These are phyloP conservation scores for Priceomyces haplophilus DNA, from an alignment of 805 yeast species.

Conservation along the genomic window DNA sequence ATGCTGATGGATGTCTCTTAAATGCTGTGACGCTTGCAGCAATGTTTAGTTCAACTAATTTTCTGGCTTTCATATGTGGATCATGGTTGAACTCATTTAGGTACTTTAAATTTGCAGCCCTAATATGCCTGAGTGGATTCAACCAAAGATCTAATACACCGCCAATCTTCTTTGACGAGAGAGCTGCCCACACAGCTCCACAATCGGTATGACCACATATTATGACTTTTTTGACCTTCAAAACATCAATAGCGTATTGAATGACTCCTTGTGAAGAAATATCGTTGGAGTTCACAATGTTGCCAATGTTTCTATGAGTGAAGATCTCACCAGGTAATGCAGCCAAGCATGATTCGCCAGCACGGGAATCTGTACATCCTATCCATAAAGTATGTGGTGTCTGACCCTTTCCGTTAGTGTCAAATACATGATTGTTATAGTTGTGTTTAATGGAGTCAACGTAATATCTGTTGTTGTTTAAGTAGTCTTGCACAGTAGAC, in stretches of 20 bases:
- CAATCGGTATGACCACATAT: constrained; percentile 95
- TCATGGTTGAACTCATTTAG: constrained; percentile 47
- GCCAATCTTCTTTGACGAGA: constrained; percentile 62
- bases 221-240: constrained; percentile 75
- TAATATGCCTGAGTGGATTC: constrained; percentile 61
- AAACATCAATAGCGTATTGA: constrained; percentile 82
- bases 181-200: constrained; percentile 85
- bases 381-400: constrained; percentile 92
- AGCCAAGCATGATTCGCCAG: constrained; percentile 71
- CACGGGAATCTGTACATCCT: constrained; percentile 91
- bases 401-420: constrained; percentile 74
- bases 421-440: constrained; percentile 55
- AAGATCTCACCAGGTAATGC: constrained; percentile 91
- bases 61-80: constrained; percentile 52
- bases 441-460: constrained; percentile 46
- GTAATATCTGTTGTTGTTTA: constrained; percentile 45
- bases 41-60: constrained; percentile 74
- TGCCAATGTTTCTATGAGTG: constrained; percentile 86
- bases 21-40: constrained; percentile 67
- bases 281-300: constrained; percentile 68
- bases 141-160: constrained; percentile 73
- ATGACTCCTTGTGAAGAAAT: constrained; percentile 71
- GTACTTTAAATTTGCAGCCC: constrained; percentile 54
- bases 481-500: constrained; percentile 47
- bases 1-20: constrained; percentile 62